Percentiles rank a stretch among this genome's conserved stretches.
Evolutionary conservation across 78 protist species (phyloP).

Genomic region (Creolimax fragrantissima): DNA sequence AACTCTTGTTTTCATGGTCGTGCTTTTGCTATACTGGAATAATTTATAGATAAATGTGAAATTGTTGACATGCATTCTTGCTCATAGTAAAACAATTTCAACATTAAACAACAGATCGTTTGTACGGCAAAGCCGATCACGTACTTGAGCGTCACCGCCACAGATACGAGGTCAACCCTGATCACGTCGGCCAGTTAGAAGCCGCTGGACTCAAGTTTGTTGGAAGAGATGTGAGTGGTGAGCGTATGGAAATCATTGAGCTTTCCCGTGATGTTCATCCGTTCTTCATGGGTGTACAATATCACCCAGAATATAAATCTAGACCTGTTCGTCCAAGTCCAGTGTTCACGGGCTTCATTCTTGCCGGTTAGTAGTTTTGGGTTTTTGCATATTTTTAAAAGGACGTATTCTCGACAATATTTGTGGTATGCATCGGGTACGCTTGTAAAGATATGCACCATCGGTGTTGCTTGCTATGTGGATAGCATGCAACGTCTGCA

Average conservation of each 20-base stretch:
- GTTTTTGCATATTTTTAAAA: neutral
- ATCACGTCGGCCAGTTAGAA: slow-evolving; percentile 53
- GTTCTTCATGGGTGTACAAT: slow-evolving; percentile 72
- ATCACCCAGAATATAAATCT: slow-evolving; percentile 92
- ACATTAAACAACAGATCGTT: no score
- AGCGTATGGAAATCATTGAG: slow-evolving; percentile 47
- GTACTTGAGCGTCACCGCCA: slow-evolving; percentile 95
- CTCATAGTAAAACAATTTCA: no score
- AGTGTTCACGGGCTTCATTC: slow-evolving; percentile 65
- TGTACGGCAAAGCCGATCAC: slow-evolving; percentile 19
- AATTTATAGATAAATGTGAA: no score
- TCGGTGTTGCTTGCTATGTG: neutral
- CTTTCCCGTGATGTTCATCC: slow-evolving; percentile 25
- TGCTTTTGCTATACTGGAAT: no score
- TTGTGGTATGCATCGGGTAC: neutral
- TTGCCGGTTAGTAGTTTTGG: slow-evolving; percentile 7
- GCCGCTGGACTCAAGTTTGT: slow-evolving; percentile 54
- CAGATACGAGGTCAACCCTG: slow-evolving; percentile 88
- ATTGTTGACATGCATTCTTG: no score
- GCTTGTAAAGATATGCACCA: neutral
- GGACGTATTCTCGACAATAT: neutral
- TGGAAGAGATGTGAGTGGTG: slow-evolving; percentile 56
- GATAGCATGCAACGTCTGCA: neutral
- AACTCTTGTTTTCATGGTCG: no score
- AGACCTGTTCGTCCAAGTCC: slow-evolving; percentile 85